Evolutionary conservation across 306 rosid species (phyloP), one percentile per base, ranked within the genome.

Genomic region (Prunus mira): DNA sequence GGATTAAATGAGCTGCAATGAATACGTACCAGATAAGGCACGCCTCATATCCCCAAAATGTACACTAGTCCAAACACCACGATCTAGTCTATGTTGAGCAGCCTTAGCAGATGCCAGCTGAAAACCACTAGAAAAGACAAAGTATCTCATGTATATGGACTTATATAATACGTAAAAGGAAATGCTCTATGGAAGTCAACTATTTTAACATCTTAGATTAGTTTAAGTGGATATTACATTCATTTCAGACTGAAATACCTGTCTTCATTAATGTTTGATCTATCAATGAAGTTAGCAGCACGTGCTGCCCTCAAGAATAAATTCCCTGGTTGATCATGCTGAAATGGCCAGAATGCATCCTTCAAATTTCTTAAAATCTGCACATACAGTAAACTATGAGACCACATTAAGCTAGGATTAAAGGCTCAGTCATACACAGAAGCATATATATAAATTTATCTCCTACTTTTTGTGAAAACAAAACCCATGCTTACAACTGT

Each of bases 31-130:
- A 52, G 98, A 86, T 81, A 92, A 76, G 58, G 96, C 92, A 4
- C 97, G 97, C 88, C 97, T 87, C 93, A 94, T 94, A 81, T 94
- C 97, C 58, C 96, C 98, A 74, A 90, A 90, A 52, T 86, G 89
- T 69, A 89, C 93, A 32, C 93, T 94, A 69, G 97, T 94, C 96
- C 98, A 94, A 82, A 94, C 92, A 69, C 96, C 96, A 67, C 96
- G 88, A 69, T 89, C 91, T 55, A 94, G 86, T 78, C 97, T 89
- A 79, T 94, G 98, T 82, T 81, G 93, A 85, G 93, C 96, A 82
- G 96, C 97, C 88, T 92, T 92, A 30, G 97, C 93, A 65, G 97
- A 95, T 72, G 97, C 98, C 82, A 88, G 85, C 78, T 87, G 90
- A 82, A 87, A 90, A 70, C 90, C 93, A 85, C 97, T 95, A 88